Evolutionary conservation across 352 stramenopile species (phyloP), one percentile per base, ranked within the genome.

Genomic region (Phytopythium aichiense): DNA sequence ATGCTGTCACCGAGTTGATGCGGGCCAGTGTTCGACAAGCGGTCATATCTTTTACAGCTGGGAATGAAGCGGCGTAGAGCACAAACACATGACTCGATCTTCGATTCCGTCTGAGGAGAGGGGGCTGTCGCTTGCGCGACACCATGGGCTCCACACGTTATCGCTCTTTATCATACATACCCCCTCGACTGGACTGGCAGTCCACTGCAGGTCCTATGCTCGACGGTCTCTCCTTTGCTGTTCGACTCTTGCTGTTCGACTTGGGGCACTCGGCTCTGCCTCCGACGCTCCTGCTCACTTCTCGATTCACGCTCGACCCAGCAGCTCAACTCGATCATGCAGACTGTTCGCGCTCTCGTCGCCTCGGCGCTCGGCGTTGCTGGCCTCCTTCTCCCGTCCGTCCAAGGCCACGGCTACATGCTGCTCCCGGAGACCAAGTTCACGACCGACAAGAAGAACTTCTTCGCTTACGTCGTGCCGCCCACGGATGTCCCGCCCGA

Each of bases 391-490:
- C 49, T 64, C 49, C 38, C 49, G 20, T 64, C 59, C 23, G 65
- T 63, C 28, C 59, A 71, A 15, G 65, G 56, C 16, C 65, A 72
- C 49, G 65, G 55, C 6, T 72, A 65, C 51, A 60, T 72, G 42
- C 38, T 72, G 30, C 65, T 72, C 3, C 65, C 65, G 6, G 61
- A 72, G 57, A 61, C 65, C 61, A 58, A 68, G 61, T 68, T 72
- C 56, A 60, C 61, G 7, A 72, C 52, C 51, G 42, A 61, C 45
- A 56, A 65, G 57, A 67, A 65, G 54, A 72, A 72, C 61, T 65
- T 57, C 46, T 72, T 57, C 30, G 60, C 65, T 0, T 67, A 66
- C 56, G 54, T 60, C 7, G 65, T 71, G 16, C 57, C 54, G 7
- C 43, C 52, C 4, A 58, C 57, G 35, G 58, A 59, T 22, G 55